A percentile compares a stretch with the other conserved stretches of the same genome.
phyloP scores from a whole-genome alignment of 345 rosid genomes.

The Acer yangbiense region DNA sequence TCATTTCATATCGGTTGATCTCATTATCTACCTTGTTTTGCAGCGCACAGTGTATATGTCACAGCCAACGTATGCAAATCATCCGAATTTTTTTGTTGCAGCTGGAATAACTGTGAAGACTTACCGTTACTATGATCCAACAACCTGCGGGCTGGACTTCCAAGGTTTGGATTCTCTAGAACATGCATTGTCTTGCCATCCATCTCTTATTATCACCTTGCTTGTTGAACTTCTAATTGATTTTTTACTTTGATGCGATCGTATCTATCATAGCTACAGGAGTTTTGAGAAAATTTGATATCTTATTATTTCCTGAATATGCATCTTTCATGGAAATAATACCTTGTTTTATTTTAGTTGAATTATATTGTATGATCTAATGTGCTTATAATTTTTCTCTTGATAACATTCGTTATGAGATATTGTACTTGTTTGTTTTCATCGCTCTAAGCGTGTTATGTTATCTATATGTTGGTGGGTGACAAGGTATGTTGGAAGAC shows the following conservation, averaged over 20 bases:
- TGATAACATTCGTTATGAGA: background rate
- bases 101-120: slow-evolving; percentile 39
- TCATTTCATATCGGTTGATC: slow-evolving; percentile 8
- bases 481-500: slow-evolving; percentile 51
- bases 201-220: background rate
- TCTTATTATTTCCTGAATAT: background rate
- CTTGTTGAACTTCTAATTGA: background rate
- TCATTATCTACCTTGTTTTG: slow-evolving; percentile 10
- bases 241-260: background rate
- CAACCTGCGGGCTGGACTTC: slow-evolving; percentile 42
- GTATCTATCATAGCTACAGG: background rate
- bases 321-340: background rate
- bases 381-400: background rate
- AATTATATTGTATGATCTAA: background rate
- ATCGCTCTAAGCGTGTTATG: background rate
- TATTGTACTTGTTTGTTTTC: background rate
- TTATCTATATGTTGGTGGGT: background rate
- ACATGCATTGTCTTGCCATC: background rate
- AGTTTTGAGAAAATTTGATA: background rate
- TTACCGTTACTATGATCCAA: slow-evolving; percentile 52
- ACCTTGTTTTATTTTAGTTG: background rate
- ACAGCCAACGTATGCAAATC: slow-evolving; percentile 42
- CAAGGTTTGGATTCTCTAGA: slow-evolving; percentile 36
- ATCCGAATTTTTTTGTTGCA: slow-evolving; percentile 43
- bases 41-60: slow-evolving; percentile 45